These are phyloP conservation scores for Tubosaeta sp. DNA, from an alignment of 768 basidiomycete genomes.

Conservation along the genomic window DNA sequence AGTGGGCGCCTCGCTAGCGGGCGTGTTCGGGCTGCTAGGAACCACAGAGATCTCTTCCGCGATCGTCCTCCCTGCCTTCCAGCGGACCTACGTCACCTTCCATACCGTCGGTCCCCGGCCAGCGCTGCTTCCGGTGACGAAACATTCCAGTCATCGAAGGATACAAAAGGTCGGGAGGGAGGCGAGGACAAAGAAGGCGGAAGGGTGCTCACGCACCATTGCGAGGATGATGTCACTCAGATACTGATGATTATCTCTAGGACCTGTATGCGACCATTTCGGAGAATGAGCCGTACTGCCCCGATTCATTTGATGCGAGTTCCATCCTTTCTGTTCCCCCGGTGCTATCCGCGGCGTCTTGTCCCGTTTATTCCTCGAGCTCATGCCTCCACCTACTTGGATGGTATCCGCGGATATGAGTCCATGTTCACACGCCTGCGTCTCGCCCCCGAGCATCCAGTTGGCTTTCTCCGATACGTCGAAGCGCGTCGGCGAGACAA, in stretches of 20 bases:
- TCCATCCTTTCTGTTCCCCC: not conserved
- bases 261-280: no score
- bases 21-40: slow-evolving; percentile 32
- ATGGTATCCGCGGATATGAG: slow-evolving; percentile 18
- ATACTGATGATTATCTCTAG: no score
- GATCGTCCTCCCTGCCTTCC: slow-evolving; percentile 34
- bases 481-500: slow-evolving; percentile 10
- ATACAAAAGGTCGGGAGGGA: slow-evolving; percentile 27
- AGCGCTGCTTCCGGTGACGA: slow-evolving; percentile 35
- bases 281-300: slow-evolving; percentile 15
- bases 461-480: slow-evolving; percentile 8
- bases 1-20: slow-evolving; percentile 32
- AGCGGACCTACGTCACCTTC: slow-evolving; percentile 38
- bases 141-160: slow-evolving; percentile 27
- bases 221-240: slow-evolving; percentile 8
- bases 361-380: slow-evolving; percentile 15
- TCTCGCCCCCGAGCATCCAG: slow-evolving; percentile 5
- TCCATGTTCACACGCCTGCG: slow-evolving; percentile 13
- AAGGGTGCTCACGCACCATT: slow-evolving; percentile 22
- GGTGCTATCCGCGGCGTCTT: not conserved
- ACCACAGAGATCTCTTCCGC: slow-evolving; percentile 32
- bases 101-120: slow-evolving; percentile 33
- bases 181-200: slow-evolving; percentile 24
- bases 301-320: slow-evolving; percentile 16
- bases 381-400: slow-evolving; percentile 16